phyloP scores from a whole-genome alignment of 2,329 filamentous ascomycete species.

The Pseudocercospora fijiensis region DNA sequence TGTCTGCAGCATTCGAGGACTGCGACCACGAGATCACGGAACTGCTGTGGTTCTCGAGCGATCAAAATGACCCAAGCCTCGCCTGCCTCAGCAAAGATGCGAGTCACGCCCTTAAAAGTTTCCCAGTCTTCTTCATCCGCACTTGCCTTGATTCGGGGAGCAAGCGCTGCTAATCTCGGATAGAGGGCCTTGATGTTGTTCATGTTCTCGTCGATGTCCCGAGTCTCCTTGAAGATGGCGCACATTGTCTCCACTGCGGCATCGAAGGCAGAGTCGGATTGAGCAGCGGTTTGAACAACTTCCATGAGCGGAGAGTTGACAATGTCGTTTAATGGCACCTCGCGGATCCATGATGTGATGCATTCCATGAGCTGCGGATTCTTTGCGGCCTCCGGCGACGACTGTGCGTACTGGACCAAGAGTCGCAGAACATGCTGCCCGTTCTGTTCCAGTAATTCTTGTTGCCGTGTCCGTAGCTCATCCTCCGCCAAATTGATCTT shows the following conservation, averaged over 20 bases:
- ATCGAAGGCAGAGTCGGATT: conserved; percentile 75
- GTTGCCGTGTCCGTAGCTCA: conserved; percentile 80
- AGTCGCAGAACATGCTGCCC: conserved; percentile 82
- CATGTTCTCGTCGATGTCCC: conserved; percentile 87
- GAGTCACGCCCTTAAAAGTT: conserved; percentile 81
- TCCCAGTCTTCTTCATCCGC: conserved; percentile 82
- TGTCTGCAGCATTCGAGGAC: conserved; percentile 87
- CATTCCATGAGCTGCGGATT: conserved; percentile 93
- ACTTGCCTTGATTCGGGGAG: conserved; percentile 71
- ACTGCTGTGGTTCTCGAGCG: conserved; percentile 76
- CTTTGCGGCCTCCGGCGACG: conserved; percentile 80
- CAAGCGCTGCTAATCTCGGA: conserved; percentile 73
- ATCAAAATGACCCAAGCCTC: conserved; percentile 93
- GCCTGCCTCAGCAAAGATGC: conserved; percentile 87
- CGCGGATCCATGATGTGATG: conserved; percentile 93
- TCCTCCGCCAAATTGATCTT: conserved; percentile 99
- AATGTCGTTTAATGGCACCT: conserved; percentile 80
- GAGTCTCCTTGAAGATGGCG: conserved; percentile 85
- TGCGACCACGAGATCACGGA: conserved; percentile 80
- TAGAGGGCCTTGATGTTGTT: conserved; percentile 79
- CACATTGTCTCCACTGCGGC: conserved; percentile 90
- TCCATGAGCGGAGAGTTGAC: conserved; percentile 82
- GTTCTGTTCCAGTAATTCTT: conserved; percentile 87
- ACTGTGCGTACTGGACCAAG: conserved; percentile 86
- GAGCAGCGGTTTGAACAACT: conserved; percentile 73